phyloP scores from a whole-genome alignment of 2,329 filamentous ascomycete species.

The Aspergillus neotritici region DNA sequence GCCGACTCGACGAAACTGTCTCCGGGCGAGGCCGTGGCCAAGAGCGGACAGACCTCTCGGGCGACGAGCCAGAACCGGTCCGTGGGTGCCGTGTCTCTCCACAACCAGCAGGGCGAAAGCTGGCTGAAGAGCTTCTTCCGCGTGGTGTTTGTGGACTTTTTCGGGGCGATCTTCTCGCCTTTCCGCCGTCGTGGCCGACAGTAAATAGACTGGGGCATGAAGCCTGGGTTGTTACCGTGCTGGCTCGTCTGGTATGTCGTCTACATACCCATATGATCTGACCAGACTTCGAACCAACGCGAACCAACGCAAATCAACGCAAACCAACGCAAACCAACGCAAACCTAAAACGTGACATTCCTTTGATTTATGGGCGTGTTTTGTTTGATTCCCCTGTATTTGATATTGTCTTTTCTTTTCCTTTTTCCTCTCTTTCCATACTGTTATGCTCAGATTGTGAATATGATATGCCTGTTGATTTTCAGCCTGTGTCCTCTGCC shows the following conservation, averaged over 20 bases:
- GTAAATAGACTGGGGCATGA: too few relatives aligned
- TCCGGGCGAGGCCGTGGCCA: slow-evolving; percentile 8
- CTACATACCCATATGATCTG: not conserved
- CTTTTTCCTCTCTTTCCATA: slow-evolving; percentile 13
- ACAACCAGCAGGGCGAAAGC: slow-evolving; percentile 30
- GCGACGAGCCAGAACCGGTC: slow-evolving; percentile 35
- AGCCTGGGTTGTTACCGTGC: too few relatives aligned
- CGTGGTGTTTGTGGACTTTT: slow-evolving; percentile 37
- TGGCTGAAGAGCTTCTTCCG: slow-evolving; percentile 39
- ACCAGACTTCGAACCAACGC: slow-evolving; percentile 1
- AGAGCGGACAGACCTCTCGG: slow-evolving; percentile 24
- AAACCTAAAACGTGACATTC: slow-evolving; percentile 17
- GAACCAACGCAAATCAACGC: not conserved
- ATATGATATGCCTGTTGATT: slow-evolving; percentile 5
- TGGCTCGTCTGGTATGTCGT: too few relatives aligned
- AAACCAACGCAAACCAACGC: slow-evolving; percentile 11
- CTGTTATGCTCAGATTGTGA: slow-evolving; percentile 12
- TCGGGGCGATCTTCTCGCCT: slow-evolving; percentile 35
- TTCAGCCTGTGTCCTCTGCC: slow-evolving; percentile 3
- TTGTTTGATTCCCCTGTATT: slow-evolving; percentile 34
- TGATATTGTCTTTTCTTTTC: slow-evolving; percentile 21
- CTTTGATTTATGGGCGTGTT: slow-evolving; percentile 15
- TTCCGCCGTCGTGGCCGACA: slow-evolving; percentile 30
- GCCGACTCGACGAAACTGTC: slow-evolving; percentile 9
- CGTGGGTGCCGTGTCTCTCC: slow-evolving; percentile 35